Conservation (phyloP, 2,329 filamentous ascomycete genomes). For the Cytospora leucostoma region DNA sequence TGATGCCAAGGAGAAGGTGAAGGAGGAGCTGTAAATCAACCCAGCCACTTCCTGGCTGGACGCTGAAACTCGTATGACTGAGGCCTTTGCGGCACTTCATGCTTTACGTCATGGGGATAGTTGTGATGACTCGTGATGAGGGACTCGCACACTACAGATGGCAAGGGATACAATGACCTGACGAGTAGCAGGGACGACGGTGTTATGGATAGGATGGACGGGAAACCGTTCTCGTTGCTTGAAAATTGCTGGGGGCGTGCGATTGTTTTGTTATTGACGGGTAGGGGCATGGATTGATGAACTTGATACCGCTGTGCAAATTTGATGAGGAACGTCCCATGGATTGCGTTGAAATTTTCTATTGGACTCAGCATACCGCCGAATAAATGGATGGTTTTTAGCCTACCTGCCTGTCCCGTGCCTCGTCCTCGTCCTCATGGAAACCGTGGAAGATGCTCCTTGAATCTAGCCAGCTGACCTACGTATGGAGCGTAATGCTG, state of each 20-base stretch:
- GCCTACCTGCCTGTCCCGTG: not conserved
- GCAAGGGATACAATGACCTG: not conserved
- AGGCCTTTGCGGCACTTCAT: not conserved
- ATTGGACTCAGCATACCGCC: not conserved
- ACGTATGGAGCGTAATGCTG: too few relatives aligned
- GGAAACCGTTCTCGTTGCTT: not conserved
- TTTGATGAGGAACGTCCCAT: not conserved
- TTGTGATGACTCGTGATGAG: not conserved
- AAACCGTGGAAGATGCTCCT: too few relatives aligned
- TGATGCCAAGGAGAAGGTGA: constrained; percentile 42
- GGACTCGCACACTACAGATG: not conserved
- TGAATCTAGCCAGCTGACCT: too few relatives aligned
- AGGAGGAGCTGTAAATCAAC: constrained; percentile 52
- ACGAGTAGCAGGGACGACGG: not conserved
- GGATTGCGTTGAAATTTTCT: constrained; percentile 19
- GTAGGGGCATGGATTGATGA: constrained; percentile 16
- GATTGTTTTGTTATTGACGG: constrained; percentile 13
- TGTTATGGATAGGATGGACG: constrained; percentile 7
- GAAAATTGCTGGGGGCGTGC: constrained; percentile 11
- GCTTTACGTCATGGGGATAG: not conserved
- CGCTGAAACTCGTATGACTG: not conserved
- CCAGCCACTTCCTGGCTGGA: not conserved
- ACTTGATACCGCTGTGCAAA: constrained; percentile 25
- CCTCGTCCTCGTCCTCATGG: not conserved
- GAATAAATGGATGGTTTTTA: not conserved